These are phyloP conservation scores for Arthrobotrys musiformis DNA, from an alignment of 2,329 filamentous ascomycete species.

Conservation along the genomic window DNA sequence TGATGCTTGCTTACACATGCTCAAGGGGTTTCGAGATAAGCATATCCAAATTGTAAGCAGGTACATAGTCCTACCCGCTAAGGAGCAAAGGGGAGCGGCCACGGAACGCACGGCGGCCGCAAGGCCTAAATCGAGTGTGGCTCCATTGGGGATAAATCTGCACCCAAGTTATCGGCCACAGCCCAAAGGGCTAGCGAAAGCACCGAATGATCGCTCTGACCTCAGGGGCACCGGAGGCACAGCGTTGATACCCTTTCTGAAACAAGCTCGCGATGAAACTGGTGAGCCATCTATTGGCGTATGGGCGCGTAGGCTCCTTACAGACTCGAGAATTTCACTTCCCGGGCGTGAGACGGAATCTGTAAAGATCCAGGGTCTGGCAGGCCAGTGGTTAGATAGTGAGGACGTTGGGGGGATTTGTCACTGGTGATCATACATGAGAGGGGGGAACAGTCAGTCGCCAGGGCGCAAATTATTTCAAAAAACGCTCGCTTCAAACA, in stretches of 20 bases:
- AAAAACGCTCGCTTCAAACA: slow-evolving; percentile 13
- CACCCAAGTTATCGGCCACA: slow-evolving; percentile 36
- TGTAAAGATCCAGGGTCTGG: slow-evolving; percentile 49
- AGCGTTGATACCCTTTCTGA: slow-evolving; percentile 91
- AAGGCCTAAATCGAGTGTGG: slow-evolving; percentile 65
- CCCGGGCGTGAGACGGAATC: slow-evolving; percentile 31
- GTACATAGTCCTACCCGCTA: slow-evolving; percentile 91
- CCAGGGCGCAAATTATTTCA: slow-evolving; percentile 4
- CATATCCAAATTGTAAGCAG: slow-evolving; percentile 96
- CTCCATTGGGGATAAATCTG: slow-evolving; percentile 62
- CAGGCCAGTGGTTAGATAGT: slow-evolving; percentile 54
- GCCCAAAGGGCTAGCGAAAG: slow-evolving; percentile 59
- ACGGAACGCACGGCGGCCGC: slow-evolving; percentile 57
- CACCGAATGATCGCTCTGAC: slow-evolving; percentile 60
- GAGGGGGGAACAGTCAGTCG: not conserved
- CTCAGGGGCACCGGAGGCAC: slow-evolving; percentile 93
- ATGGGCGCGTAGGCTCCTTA: slow-evolving; percentile 71
- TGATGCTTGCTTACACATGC: slow-evolving; percentile 85
- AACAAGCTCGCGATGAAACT: slow-evolving; percentile 96
- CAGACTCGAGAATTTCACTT: slow-evolving; percentile 63
- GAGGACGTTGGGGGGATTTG: slow-evolving; percentile 59
- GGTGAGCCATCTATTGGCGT: slow-evolving; percentile 84
- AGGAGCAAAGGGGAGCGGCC: slow-evolving; percentile 60
- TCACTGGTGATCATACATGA: slow-evolving; percentile 54
- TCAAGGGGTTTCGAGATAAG: slow-evolving; percentile 84